phyloP scores from a whole-genome alignment of 257 asterid species.

The Jacaranda mimosifolia region DNA sequence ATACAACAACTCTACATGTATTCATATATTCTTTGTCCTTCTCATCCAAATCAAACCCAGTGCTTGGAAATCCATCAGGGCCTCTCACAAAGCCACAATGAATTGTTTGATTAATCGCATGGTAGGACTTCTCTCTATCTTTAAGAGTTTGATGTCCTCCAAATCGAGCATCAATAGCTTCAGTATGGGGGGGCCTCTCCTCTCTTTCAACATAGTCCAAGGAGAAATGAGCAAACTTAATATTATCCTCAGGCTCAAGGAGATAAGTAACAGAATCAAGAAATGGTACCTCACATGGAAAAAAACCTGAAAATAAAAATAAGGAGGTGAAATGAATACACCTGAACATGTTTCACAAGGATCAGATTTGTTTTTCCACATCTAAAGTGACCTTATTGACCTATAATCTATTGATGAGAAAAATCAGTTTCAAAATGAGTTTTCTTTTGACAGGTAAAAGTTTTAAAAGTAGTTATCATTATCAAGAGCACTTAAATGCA shows the following conservation, averaged over 20 bases:
- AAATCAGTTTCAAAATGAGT: not conserved
- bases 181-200: constrained; percentile 42
- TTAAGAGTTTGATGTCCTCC: constrained; percentile 86
- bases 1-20: constrained; percentile 69
- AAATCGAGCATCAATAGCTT: constrained; percentile 61
- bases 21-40: constrained; percentile 68
- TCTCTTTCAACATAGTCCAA: constrained; percentile 75
- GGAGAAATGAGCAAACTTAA: constrained; percentile 71
- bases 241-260: constrained; percentile 73
- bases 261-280: constrained; percentile 67
- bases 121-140: constrained; percentile 79
- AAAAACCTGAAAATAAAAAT: constrained; percentile 61
- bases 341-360: constrained; percentile 11
- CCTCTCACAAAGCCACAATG: constrained; percentile 89
- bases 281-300: constrained; percentile 79
- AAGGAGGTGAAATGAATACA: constrained; percentile 29
- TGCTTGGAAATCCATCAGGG: constrained; percentile 59
- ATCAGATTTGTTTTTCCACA: constrained; percentile 10
- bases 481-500: constrained; percentile 3
- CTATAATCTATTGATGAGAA: not conserved
- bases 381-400: not conserved
- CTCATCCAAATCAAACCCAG: constrained; percentile 85
- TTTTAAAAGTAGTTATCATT: constrained; percentile 8
- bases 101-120: constrained; percentile 74
- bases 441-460: constrained; percentile 4